These are phyloP conservation scores for Theobroma cacao DNA, from an alignment of 345 rosid genomes.

Conservation along the genomic window DNA sequence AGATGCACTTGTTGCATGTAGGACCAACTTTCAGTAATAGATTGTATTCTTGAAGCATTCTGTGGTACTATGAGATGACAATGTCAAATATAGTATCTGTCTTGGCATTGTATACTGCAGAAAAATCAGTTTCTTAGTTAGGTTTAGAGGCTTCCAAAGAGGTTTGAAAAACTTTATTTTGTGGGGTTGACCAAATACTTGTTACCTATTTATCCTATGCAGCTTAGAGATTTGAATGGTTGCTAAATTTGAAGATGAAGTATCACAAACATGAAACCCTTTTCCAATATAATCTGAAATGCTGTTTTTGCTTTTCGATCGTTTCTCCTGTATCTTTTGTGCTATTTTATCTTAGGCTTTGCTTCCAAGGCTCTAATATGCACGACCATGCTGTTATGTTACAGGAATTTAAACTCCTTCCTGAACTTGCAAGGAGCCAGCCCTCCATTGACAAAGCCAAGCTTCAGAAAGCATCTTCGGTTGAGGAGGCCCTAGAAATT, in stretches of 20 bases:
- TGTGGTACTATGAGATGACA: background rate
- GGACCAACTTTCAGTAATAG: background rate
- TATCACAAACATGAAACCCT: background rate
- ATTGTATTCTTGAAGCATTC: background rate
- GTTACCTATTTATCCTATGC: background rate
- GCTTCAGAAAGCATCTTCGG: slow-evolving; percentile 79
- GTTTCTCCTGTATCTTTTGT: background rate
- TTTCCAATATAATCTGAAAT: background rate
- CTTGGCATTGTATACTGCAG: background rate
- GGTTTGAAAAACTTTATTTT: background rate
- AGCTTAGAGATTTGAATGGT: background rate
- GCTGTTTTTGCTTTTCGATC: background rate
- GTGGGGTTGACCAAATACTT: background rate
- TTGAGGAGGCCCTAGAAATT: slow-evolving; percentile 80
- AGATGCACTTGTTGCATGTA: background rate
- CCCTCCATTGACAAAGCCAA: slow-evolving; percentile 69
- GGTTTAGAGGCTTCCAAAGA: background rate
- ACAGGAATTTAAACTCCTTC: slow-evolving; percentile 8
- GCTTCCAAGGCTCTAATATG: background rate
- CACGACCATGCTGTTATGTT: background rate
- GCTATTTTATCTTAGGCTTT: background rate
- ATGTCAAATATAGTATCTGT: background rate
- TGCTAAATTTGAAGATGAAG: background rate
- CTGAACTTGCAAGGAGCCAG: slow-evolving; percentile 44
- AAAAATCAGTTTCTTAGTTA: background rate